Evolutionary conservation across 2,329 filamentous ascomycete species (phyloP), one percentile per base, ranked within the genome.

Genomic region (Trichophyton schoenleinii): DNA sequence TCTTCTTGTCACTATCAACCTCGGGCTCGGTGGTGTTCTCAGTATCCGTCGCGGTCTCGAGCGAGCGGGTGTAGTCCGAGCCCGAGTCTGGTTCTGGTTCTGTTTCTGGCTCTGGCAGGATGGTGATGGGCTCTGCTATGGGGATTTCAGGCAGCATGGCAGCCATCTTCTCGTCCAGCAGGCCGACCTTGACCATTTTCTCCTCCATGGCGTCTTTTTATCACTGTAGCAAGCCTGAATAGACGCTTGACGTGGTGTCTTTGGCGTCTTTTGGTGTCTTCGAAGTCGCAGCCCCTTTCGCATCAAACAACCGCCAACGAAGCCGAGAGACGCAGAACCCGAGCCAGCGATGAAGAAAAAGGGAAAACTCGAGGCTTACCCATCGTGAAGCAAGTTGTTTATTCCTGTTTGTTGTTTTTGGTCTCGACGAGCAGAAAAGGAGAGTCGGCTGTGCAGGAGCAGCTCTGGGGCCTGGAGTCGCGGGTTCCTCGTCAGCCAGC

Each of bases 291-390:
- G 15, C 28, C 13, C 20, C 57, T 20, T 18, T 42, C 57, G 57
- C 36, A 58, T 15, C 22, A 20, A 25, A 58, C 15, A 36, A 36
- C 22, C 22, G 20, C n/a, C 46, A 49, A 28, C 41, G n/a, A 15
- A 15, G 15, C 41, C 13, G 41, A 15, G 41, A 44, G 41, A 44
- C n/a, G 41, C 6, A 44, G 13, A 44, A 44, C 13, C n/a, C 4
- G 13, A 44, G n/a, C 13, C 41, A 44, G 15, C 34, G 15, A n/a
- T n/a, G 41, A 18, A 44, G 15, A 58, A 2, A 18, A 20, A 36
- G 36, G 36, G 31, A 20, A 55, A 28, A 42, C 36, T 59, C 60
- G 65, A 64, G 66, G 70, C 73, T 74, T 75, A 75, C 73, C 73
- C 73, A 75, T 75, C 61, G 55, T 64, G 63, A 28, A 64, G 58